Base-by-base conservation (phyloP, 192 early-diverging fungal genomes). In the Paraglomus brasilianum region DNA sequence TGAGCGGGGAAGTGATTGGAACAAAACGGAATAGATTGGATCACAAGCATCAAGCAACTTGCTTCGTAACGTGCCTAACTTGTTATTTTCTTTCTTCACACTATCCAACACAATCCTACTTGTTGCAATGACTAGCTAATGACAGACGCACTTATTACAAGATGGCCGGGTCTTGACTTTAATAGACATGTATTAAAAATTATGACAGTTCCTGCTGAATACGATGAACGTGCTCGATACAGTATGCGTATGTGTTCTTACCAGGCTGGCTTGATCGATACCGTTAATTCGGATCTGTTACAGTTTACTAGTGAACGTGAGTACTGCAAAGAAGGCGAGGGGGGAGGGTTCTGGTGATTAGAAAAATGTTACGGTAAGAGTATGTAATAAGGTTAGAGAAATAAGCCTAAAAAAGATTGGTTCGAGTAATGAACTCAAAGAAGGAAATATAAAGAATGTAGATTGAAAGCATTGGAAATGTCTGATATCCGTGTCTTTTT, bases 101-200 rank as follows among this genome's bases (percentile, higher is more conserved):
- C n/a, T n/a, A n/a, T n/a, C n/a, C n/a, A n/a, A n/a, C n/a, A n/a
- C n/a, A 21, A 47, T 48, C 9, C 21, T 43, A n/a, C n/a, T 61
- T 42, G 21, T 39, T 60, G 6, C 36, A n/a, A 22, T 50, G 19
- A 21, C 13, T 43, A 68, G 66, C 14, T 68, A 43, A 68, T 68
- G 21, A 19, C 21, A 22, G 44, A 8, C 8, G 55, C 66, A 5
- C 52, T 68, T 19, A 21, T 39, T 43, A 50, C 66, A 53, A 47
- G 66, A 43, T 68, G 66, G 66, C 66, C 66, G 43, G 51, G 66
- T 53, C 8, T 44, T 43, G 22, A 43, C n/a, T 55, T 44, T 52
- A 8, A 19, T 5, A 13, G 15, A 38, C 13, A 66, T 50, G 10
- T 5, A 13, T 66, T 13, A 0, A 46, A 8, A 17, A 15, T 14